Percentiles rank a stretch among this genome's conserved stretches.
Evolutionary conservation across 257 asterid genomes (phyloP).

Genomic region (Solanum peruvianum): DNA sequence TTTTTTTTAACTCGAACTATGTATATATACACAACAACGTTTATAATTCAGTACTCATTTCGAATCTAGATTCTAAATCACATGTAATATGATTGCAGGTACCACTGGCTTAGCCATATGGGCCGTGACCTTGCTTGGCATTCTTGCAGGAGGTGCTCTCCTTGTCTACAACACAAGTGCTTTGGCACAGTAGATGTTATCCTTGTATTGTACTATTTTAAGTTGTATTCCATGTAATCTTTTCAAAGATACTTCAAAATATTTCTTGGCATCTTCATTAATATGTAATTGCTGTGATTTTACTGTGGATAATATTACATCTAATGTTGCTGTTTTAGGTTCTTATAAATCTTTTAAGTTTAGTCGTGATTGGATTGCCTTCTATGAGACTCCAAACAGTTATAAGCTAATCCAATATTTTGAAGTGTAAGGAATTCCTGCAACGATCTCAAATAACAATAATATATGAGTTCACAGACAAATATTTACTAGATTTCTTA

Average conservation of each 20-base stretch:
- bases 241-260: neutral
- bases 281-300: neutral
- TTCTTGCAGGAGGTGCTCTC: conserved; percentile 92
- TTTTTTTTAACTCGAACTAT: neutral
- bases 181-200: conserved; percentile 47
- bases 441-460: neutral
- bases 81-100: conserved; percentile 20
- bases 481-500: neutral
- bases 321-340: neutral
- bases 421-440: neutral
- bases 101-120: conserved; percentile 82
- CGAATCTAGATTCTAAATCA: neutral
- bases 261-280: neutral
- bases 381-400: neutral
- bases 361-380: neutral
- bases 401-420: neutral
- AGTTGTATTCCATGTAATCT: neutral
- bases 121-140: conserved; percentile 67
- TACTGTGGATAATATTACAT: neutral
- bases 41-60: neutral
- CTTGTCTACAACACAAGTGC: conserved; percentile 98
- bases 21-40: no score
- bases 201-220: neutral
- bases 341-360: neutral
- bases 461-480: neutral